These are phyloP conservation scores for Neodidymelliopsis sp. DNA, from an alignment of 2,329 filamentous ascomycete species.

Conservation along the genomic window DNA sequence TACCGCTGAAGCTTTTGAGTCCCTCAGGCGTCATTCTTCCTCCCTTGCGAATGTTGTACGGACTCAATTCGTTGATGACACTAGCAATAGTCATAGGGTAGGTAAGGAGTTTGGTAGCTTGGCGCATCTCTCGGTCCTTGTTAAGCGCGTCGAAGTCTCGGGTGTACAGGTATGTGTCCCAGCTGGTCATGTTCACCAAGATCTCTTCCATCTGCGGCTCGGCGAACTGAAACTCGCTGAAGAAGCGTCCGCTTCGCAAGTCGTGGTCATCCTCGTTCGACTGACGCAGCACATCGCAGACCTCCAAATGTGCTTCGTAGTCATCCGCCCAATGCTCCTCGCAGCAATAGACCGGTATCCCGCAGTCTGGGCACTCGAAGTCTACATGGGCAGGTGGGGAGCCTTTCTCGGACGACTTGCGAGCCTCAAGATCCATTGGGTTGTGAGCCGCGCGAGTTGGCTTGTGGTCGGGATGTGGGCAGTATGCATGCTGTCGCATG, in stretches of 20 bases:
- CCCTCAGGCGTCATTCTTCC: slow-evolving; percentile 86
- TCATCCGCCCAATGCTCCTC: slow-evolving; percentile 96
- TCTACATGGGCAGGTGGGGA: slow-evolving; percentile 80
- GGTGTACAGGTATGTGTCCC: slow-evolving; percentile 96
- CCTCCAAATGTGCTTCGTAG: slow-evolving; percentile 89
- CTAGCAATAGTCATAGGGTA: slow-evolving; percentile 93
- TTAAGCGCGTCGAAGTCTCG: slow-evolving; percentile 91
- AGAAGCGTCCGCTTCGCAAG: slow-evolving; percentile 85
- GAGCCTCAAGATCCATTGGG: slow-evolving; percentile 68
- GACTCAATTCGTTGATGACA: slow-evolving; percentile 91
- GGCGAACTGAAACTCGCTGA: slow-evolving; percentile 92
- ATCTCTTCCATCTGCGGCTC: slow-evolving; percentile 90
- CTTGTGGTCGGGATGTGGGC: slow-evolving; percentile 87
- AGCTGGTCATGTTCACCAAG: slow-evolving; percentile 95
- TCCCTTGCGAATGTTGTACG: slow-evolving; percentile 79
- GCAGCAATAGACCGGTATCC: slow-evolving; percentile 90
- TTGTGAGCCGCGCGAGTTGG: slow-evolving; percentile 73
- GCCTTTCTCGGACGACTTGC: slow-evolving; percentile 62
- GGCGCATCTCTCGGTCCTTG: slow-evolving; percentile 86
- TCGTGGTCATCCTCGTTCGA: slow-evolving; percentile 99
- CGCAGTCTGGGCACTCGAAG: slow-evolving; percentile 96
- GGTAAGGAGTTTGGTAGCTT: slow-evolving; percentile 90
- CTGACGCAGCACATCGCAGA: slow-evolving; percentile 89
- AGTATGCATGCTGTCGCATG: slow-evolving; percentile 92
- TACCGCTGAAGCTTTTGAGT: slow-evolving; percentile 91